Evolutionary conservation across 2,329 filamentous ascomycete species (phyloP).

Genomic region (Truncatella angustata): DNA sequence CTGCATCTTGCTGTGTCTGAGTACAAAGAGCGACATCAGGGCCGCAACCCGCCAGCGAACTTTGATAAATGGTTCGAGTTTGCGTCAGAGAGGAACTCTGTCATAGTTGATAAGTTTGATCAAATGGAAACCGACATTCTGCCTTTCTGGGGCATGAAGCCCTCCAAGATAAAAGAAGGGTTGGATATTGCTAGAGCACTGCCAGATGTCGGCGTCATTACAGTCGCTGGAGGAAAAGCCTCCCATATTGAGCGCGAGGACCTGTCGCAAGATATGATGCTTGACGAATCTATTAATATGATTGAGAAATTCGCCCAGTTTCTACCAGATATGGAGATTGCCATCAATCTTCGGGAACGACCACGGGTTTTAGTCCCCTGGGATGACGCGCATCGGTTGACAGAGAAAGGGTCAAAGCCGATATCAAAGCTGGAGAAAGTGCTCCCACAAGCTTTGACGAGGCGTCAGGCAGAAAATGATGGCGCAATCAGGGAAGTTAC

Average conservation of each 20-base stretch:
- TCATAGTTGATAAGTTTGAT: constrained; percentile 77
- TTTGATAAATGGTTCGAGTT: constrained; percentile 86
- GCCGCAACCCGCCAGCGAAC: constrained; percentile 71
- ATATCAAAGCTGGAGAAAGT: constrained; percentile 38
- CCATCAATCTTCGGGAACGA: constrained; percentile 77
- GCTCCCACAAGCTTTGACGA: constrained; percentile 40
- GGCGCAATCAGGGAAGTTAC: constrained; percentile 4
- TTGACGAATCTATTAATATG: constrained; percentile 58
- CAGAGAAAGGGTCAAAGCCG: constrained; percentile 26
- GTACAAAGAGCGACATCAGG: constrained; percentile 54
- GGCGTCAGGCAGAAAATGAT: not conserved
- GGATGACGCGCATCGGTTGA: constrained; percentile 49
- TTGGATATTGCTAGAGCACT: constrained; percentile 38
- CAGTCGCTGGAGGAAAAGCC: constrained; percentile 65
- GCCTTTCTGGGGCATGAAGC: constrained; percentile 75
- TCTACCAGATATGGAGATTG: constrained; percentile 79
- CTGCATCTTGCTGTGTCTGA: constrained; percentile 44
- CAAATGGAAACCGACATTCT: constrained; percentile 72
- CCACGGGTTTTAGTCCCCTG: constrained; percentile 71
- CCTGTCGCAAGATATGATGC: constrained; percentile 29
- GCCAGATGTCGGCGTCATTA: constrained; percentile 45
- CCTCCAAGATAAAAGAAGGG: constrained; percentile 64
- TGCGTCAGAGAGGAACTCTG: constrained; percentile 64
- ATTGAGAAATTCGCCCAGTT: constrained; percentile 69
- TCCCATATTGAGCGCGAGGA: constrained; percentile 33